Evolutionary conservation across 768 basidiomycete species (phyloP).

Genomic region (Tulasnella sp.): DNA sequence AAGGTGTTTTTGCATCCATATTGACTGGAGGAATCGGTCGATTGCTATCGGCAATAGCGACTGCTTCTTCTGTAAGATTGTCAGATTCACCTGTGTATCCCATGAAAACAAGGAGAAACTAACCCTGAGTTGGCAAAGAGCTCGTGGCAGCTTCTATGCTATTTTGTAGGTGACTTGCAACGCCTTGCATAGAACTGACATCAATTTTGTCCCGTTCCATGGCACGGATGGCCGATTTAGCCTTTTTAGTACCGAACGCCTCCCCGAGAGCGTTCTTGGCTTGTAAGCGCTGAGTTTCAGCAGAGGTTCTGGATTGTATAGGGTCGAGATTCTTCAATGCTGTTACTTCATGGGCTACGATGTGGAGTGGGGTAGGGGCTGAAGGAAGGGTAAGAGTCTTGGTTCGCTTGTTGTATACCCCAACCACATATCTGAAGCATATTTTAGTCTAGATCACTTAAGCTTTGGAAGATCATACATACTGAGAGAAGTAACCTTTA

Average conservation of each 20-base stretch:
- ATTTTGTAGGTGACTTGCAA: slow-evolving; percentile 68
- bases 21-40: slow-evolving; percentile 71
- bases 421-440: slow-evolving; percentile 76
- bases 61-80: slow-evolving; percentile 44
- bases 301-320: slow-evolving; percentile 32
- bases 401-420: slow-evolving; percentile 65
- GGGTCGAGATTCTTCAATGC: slow-evolving; percentile 55
- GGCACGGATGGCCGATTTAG: slow-evolving; percentile 70
- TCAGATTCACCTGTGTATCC: background rate
- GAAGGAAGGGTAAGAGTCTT: slow-evolving; percentile 57
- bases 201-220: slow-evolving; percentile 85
- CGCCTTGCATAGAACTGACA: slow-evolving; percentile 73
- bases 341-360: slow-evolving; percentile 70
- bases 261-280: slow-evolving; percentile 74
- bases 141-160: slow-evolving; percentile 63
- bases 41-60: slow-evolving; percentile 44
- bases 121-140: slow-evolving; percentile 57
- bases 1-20: slow-evolving; percentile 47
- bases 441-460: no score
- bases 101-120: slow-evolving; percentile 19
- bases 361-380: slow-evolving; percentile 48
- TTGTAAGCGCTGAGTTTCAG: slow-evolving; percentile 39
- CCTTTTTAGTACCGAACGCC: slow-evolving; percentile 91
- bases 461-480: no score
- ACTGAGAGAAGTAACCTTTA: no score